Evolutionary conservation across 441 rosid species (phyloP), one percentile per base, ranked within the genome.

Genomic region (Breynia disticha): DNA sequence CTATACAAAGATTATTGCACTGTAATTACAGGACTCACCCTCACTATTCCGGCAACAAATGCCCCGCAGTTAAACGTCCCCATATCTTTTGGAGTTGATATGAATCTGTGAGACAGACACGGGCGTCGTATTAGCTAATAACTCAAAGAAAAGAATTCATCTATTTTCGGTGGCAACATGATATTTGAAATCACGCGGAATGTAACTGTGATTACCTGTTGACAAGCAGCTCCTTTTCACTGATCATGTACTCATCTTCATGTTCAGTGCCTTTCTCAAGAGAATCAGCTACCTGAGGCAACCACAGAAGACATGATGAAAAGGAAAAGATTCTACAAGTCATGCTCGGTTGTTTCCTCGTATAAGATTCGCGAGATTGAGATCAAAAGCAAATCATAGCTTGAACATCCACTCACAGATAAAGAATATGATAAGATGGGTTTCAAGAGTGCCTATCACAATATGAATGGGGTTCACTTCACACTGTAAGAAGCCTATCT

Each of bases 201-300:
- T 12, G 13, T 59, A 38, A 37, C 47, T 51, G 46, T 37, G 12
- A 11, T 63, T 61, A 88, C 98, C 85, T 76, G 77, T 93, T 93
- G 7, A 93, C 97, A 10, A 88, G 95, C 48, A 93, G 98, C 68
- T 89, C 97, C 64, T 82, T 93, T 79, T 93, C 98, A 44, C 98
- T 93, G 57, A 93, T 93, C 98, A 88, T 93, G 74, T 93, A 93
- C 72, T 93, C 99, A 62, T 86, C 99, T 71, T 93, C 97, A 46
- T 93, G 96, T 69, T 93, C 97, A 56, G 99, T 93, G 55, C 99
- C 97, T 77, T 89, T 89, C 74, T 93, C 99, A 49, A 93, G 97
- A 52, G 99, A 93, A 66, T 93, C 99, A 21, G 99, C 99, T 51
- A 83, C 96, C 97, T 93, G 62, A 48, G 52, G 52, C 48, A 20